Evolutionary conservation across 805 yeast species (phyloP).

Genomic region (Candida jianshihensis): DNA sequence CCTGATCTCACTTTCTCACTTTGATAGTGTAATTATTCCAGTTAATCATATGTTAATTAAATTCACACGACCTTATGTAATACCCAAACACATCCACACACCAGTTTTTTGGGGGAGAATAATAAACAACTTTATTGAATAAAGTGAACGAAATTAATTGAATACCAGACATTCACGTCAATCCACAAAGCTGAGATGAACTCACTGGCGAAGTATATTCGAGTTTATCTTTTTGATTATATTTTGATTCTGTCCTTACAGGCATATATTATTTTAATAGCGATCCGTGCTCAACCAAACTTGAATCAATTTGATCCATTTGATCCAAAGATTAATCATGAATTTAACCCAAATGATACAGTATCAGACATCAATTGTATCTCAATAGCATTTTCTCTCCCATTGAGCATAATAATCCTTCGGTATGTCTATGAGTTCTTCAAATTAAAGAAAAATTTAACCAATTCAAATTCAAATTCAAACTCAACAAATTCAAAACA

Average conservation of each 20-base stretch:
- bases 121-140: too few relatives aligned
- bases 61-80: too few relatives aligned
- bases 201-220: not conserved
- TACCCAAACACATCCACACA: too few relatives aligned
- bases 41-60: too few relatives aligned
- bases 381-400: constrained; percentile 1
- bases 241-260: constrained; percentile 1
- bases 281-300: constrained; percentile 3
- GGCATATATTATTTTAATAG: constrained; percentile 2
- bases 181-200: too few relatives aligned
- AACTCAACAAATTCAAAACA: not conserved
- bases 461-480: too few relatives aligned
- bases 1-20: too few relatives aligned
- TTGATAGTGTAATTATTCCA: too few relatives aligned
- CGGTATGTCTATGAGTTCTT: not conserved
- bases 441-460: too few relatives aligned
- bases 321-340: constrained; percentile 8
- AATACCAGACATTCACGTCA: too few relatives aligned
- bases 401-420: not conserved
- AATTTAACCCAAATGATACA: constrained; percentile 1
- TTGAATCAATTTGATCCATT: constrained; percentile 6
- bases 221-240: constrained; percentile 1
- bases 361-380: constrained; percentile 3
- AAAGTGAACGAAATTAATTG: too few relatives aligned
- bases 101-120: too few relatives aligned